Evolutionary conservation across 2,329 filamentous ascomycete species (phyloP).

Genomic region (Penicillium decumbens): DNA sequence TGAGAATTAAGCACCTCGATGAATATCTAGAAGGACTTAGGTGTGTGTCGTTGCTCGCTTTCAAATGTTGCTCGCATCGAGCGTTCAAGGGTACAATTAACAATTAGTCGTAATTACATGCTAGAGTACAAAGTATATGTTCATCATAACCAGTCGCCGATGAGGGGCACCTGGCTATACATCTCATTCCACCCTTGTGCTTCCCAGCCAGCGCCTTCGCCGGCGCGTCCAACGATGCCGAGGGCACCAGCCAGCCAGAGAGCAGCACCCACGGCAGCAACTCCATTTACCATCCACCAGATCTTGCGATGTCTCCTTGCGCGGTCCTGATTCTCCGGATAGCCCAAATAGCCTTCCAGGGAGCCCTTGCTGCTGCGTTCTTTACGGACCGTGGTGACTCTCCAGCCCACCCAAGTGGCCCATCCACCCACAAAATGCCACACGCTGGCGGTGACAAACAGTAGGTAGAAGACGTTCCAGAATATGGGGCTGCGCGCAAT

Average conservation of each 20-base stretch:
- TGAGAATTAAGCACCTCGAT: neutral
- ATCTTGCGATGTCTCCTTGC: slow-evolving; percentile 55
- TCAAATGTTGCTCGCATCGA: too few species aligned
- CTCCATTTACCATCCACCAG: slow-evolving; percentile 67
- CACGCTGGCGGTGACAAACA: slow-evolving; percentile 62
- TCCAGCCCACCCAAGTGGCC: slow-evolving; percentile 70
- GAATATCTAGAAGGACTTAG: neutral
- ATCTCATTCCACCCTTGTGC: slow-evolving; percentile 74
- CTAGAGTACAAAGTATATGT: slow-evolving; percentile 6
- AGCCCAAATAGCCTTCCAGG: slow-evolving; percentile 31
- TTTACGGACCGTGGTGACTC: slow-evolving; percentile 36
- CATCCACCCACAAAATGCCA: slow-evolving; percentile 81
- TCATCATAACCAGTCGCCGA: slow-evolving; percentile 49
- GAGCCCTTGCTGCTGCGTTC: slow-evolving; percentile 28
- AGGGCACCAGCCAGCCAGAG: slow-evolving; percentile 81
- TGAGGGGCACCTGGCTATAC: slow-evolving; percentile 57
- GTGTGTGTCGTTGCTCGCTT: neutral
- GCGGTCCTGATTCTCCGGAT: slow-evolving; percentile 50
- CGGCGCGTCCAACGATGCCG: slow-evolving; percentile 69
- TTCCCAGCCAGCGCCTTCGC: slow-evolving; percentile 69
- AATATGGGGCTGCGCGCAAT: slow-evolving; percentile 66
- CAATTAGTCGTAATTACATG: slow-evolving; percentile 2
- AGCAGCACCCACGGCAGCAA: slow-evolving; percentile 54
- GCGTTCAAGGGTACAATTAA: neutral
- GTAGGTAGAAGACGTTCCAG: slow-evolving; percentile 64